Percentiles rank a stretch among this genome's conserved stretches.
Evolutionary conservation across 192 early-diverging fungal genomes (phyloP).

Genomic region (Backusella psychrophila): DNA sequence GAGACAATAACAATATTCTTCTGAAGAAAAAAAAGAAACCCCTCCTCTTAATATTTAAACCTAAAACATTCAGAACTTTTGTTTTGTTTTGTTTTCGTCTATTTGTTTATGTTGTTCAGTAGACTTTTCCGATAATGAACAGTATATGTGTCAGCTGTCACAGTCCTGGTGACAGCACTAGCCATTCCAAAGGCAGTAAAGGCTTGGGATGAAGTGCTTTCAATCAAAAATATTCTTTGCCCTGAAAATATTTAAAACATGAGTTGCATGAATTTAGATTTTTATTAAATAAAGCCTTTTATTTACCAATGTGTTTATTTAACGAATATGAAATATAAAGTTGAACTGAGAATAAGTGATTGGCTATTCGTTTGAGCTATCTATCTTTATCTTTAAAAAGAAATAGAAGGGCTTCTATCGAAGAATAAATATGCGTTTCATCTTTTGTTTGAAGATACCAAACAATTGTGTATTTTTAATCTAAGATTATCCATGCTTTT

Average conservation of each 20-base stretch:
- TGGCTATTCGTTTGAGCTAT: background rate
- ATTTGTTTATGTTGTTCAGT: background rate
- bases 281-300: background rate
- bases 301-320: background rate
- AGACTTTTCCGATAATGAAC: background rate
- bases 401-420: background rate
- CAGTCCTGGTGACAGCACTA: background rate
- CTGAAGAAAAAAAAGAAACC: background rate
- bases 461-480: background rate
- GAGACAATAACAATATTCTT: background rate
- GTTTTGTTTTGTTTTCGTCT: background rate
- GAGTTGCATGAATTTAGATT: background rate
- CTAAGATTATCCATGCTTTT: background rate
- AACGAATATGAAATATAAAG: background rate
- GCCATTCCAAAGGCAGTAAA: background rate
- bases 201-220: background rate
- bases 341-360: background rate
- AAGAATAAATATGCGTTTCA: background rate
- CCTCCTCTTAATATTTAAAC: background rate
- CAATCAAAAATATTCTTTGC: background rate
- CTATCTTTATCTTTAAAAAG: background rate
- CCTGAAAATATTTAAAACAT: background rate
- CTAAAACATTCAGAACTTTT: background rate
- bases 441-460: background rate
- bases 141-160: conserved; percentile 6